Conservation (phyloP, 1,284 basidiomycete species). For the Meira nashicola region DNA sequence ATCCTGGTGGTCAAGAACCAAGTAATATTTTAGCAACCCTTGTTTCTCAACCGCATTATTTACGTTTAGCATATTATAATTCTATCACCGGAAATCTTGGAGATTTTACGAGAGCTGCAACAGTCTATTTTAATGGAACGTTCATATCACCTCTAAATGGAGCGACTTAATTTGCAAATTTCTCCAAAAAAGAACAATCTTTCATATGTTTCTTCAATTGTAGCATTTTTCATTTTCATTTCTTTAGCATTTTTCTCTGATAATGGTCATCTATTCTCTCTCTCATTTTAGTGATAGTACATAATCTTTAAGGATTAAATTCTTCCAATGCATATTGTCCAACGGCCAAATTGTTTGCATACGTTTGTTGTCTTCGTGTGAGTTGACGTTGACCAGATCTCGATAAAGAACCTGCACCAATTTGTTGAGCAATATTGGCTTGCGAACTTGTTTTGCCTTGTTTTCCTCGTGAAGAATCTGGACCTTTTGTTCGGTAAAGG, state of each 20-base stretch:
- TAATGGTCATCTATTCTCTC: neutral
- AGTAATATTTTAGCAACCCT: constrained; percentile 60
- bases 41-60: constrained; percentile 64
- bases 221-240: neutral
- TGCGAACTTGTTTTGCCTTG: no score
- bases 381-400: no score
- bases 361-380: neutral
- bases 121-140: constrained; percentile 70
- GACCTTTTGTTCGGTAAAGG: no score
- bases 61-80: constrained; percentile 66
- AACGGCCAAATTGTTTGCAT: neutral
- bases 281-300: neutral
- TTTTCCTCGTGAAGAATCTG: no score
- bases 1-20: constrained; percentile 63
- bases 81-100: constrained; percentile 61
- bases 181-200: neutral
- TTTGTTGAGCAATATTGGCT: no score
- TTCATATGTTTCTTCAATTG: neutral
- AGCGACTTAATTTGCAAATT: constrained; percentile 44
- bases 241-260: neutral
- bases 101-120: constrained; percentile 77
- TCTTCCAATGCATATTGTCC: neutral
- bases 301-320: neutral
- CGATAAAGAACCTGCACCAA: no score
- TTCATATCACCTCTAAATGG: constrained; percentile 70